phyloP scores from a whole-genome alignment of 176 grass and related monocot species.

The Rhynchospora tenuis region DNA sequence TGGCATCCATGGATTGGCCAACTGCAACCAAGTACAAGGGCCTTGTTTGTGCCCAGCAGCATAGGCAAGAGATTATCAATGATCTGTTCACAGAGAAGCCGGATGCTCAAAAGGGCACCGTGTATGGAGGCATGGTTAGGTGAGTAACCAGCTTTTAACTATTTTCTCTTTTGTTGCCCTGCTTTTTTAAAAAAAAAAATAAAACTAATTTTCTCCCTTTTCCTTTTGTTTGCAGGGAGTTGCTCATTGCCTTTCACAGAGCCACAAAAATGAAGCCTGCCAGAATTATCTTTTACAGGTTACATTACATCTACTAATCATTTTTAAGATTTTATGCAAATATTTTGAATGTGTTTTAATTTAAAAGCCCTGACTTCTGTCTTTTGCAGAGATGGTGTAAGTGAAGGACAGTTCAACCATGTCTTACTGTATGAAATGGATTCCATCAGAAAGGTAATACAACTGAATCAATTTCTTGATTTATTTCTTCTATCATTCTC shows the following conservation, averaged over 20 bases:
- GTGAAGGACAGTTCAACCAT: slow-evolving; percentile 72
- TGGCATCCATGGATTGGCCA: slow-evolving; percentile 93
- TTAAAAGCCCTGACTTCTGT: slow-evolving; percentile 1
- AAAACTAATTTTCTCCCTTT: not conserved
- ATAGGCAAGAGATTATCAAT: slow-evolving; percentile 60
- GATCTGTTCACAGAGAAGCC: slow-evolving; percentile 47
- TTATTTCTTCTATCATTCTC: slow-evolving; percentile 1
- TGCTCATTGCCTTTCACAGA: slow-evolving; percentile 48
- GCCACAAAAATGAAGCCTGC: slow-evolving; percentile 31
- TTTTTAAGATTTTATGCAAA: not conserved
- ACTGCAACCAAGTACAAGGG: slow-evolving; percentile 70
- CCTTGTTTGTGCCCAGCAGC: slow-evolving; percentile 62
- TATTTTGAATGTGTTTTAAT: not conserved
- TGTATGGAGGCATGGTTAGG: slow-evolving; percentile 72
- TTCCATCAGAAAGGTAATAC: slow-evolving; percentile 67
- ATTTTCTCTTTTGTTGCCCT: not conserved
- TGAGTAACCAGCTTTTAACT: slow-evolving; percentile 6
- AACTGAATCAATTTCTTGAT: not conserved
- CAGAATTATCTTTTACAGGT: slow-evolving; percentile 87
- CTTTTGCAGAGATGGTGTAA: slow-evolving; percentile 73
- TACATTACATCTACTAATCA: not conserved
- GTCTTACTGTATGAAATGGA: slow-evolving; percentile 74
- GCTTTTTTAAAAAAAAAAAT: no score
- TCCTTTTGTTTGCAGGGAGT: slow-evolving; percentile 53
- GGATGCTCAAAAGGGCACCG: slow-evolving; percentile 40